Base-by-base conservation (phyloP, 1,284 basidiomycete species). In the Neolentinus lepideus region DNA sequence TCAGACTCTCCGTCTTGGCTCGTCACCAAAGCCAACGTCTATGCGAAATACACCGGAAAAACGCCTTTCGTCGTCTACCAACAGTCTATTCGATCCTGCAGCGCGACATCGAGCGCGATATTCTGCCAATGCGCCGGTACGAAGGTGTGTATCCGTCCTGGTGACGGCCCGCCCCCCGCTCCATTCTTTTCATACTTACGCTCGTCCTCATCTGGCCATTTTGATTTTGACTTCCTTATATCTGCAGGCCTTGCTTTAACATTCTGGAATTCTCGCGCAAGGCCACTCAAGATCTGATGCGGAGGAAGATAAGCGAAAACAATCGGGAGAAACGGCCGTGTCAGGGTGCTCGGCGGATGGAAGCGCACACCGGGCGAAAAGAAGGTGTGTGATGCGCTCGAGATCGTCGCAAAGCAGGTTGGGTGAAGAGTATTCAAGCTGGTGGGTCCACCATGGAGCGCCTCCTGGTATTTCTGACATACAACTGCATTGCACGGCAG, bases 61-160 rank as follows among this genome's bases (percentile, higher is more conserved):
- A 68, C 75, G 12, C 77, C 71, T 26, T 81, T 82, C 58, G 70
- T 72, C 46, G 67, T 81, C 54, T 82, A 80, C 66, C 79, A 82
- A 64, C 80, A 21, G 61, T 61, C 22, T 83, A 76, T 75, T 78
- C 73, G 57, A 68, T 80, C 54, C 64, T 71, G 59, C 57, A 62
- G 19, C 69, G 80, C 38, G 75, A 75, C 56, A 71, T 81, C 54
- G 80, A 83, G 66, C 67, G 77, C 0, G 79, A 81, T 35, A 77
- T 81, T 58, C 69, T 83, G 46, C 80, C 79, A 14, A 80, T 81
- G 75, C 67, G 66, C 29, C 68, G 70, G 19, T 16, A 43, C 19
- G 38, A 43, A 43, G 38, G 38, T 43, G 4, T n/a, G n/a, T n/a
- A n/a, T n/a, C n/a, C n/a, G n/a, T n/a, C n/a, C n/a, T n/a, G n/a